Evolutionary conservation across 192 early-diverging fungal species (phyloP).

Genomic region (Backusella luteola): DNA sequence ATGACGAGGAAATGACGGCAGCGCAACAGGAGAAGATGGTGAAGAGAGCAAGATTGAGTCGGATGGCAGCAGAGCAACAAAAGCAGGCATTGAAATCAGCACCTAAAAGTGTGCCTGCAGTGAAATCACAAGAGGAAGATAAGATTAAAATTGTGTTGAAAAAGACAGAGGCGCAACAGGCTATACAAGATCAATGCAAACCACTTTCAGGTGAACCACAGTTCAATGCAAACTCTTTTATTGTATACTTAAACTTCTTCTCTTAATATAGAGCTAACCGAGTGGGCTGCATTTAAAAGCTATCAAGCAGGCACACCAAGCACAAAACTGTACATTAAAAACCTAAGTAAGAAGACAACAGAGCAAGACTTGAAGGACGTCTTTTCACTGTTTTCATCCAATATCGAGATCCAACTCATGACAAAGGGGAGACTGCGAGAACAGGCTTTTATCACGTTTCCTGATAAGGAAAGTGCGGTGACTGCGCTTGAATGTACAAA

Average conservation of each 20-base stretch:
- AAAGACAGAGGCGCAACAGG: background rate
- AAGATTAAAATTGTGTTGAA: background rate
- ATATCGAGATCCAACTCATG: conserved; percentile 40
- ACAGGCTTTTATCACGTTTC: conserved; percentile 48
- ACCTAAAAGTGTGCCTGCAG: background rate
- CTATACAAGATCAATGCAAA: conserved; percentile 22
- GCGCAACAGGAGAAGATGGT: background rate
- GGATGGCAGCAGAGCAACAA: conserved; percentile 10
- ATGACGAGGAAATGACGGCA: conserved; percentile 14
- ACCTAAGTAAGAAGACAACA: conserved; percentile 38
- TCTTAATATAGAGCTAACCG: conserved; percentile 29
- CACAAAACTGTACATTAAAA: conserved; percentile 45
- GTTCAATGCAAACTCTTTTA: too few relatives aligned
- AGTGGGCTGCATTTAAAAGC: conserved; percentile 41
- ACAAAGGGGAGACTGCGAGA: conserved; percentile 41
- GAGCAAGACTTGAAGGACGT: conserved; percentile 30
- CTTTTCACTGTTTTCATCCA: conserved; percentile 28
- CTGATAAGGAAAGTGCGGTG: conserved; percentile 21
- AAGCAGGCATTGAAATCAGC: conserved; percentile 13
- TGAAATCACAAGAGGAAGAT: background rate
- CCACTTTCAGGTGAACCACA: background rate
- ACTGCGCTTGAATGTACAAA: conserved; percentile 36
- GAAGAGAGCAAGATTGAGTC: background rate
- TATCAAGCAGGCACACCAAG: conserved; percentile 38
- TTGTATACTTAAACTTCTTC: too few relatives aligned